Evolutionary conservation across 2,329 filamentous ascomycete species (phyloP).

Genomic region (Gremmenia infestans): DNA sequence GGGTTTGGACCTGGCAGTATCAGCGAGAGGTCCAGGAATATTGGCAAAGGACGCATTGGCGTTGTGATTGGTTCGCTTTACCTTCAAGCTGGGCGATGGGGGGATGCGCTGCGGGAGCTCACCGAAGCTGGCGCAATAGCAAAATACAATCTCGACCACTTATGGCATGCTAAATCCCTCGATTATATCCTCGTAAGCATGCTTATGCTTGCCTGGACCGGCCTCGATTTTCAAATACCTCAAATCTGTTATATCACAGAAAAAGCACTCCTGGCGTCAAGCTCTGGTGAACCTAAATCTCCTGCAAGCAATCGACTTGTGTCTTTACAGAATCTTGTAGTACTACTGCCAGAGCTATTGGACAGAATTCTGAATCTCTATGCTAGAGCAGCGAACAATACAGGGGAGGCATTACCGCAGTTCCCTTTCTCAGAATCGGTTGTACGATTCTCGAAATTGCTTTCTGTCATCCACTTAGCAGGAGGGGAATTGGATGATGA

Average conservation of each 20-base stretch:
- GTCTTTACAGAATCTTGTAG: slow-evolving; percentile 48
- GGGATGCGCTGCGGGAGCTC: slow-evolving; percentile 79
- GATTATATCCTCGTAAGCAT: slow-evolving; percentile 82
- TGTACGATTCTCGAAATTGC: slow-evolving; percentile 66
- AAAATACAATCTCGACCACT: slow-evolving; percentile 76
- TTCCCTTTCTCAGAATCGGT: slow-evolving; percentile 68
- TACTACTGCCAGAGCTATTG: slow-evolving; percentile 65
- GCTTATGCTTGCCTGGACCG: slow-evolving; percentile 77
- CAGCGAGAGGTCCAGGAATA: slow-evolving; percentile 72
- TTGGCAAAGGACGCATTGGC: slow-evolving; percentile 72
- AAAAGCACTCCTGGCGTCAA: slow-evolving; percentile 24
- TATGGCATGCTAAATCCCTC: slow-evolving; percentile 96
- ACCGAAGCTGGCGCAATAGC: slow-evolving; percentile 73
- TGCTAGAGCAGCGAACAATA: slow-evolving; percentile 55
- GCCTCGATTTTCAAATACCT: slow-evolving; percentile 76
- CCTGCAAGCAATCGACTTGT: slow-evolving; percentile 28
- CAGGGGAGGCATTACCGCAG: slow-evolving; percentile 65
- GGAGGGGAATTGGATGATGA: slow-evolving; percentile 57
- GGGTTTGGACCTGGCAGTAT: slow-evolving; percentile 69
- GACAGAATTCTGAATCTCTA: slow-evolving; percentile 73
- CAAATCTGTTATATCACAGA: slow-evolving; percentile 41
- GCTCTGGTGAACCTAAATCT: slow-evolving; percentile 27
- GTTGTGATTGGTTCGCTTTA: slow-evolving; percentile 82
- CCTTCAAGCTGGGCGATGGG: slow-evolving; percentile 85
- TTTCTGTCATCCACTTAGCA: slow-evolving; percentile 61